phyloP scores from a whole-genome alignment of 148 eudicot genomes.

The Amaranthus cruentus region DNA sequence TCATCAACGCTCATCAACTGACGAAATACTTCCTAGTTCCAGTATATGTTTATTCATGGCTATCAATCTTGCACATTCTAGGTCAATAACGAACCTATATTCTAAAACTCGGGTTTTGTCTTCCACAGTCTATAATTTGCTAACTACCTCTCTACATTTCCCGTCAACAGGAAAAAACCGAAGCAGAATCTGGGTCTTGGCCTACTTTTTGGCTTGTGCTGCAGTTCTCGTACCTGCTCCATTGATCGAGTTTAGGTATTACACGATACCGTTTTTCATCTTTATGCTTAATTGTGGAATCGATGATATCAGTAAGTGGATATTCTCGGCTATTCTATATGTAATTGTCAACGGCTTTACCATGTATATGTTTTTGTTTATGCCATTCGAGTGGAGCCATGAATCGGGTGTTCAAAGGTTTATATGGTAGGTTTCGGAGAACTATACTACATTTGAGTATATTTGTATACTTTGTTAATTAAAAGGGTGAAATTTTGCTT shows the following conservation, averaged over 20 bases:
- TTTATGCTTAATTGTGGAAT: background rate
- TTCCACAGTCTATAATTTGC: background rate
- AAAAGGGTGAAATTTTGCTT: too few relatives aligned
- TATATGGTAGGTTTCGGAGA: conserved; percentile 45
- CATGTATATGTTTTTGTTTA: conserved; percentile 74
- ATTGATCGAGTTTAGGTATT: conserved; percentile 86
- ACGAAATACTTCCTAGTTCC: conserved; percentile 74
- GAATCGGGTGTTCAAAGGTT: conserved; percentile 70
- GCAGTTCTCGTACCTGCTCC: conserved; percentile 83
- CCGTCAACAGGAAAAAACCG: conserved; percentile 45
- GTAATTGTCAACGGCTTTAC: conserved; percentile 62
- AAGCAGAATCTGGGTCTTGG: conserved; percentile 70
- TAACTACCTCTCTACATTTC: background rate
- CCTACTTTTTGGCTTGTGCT: conserved; percentile 63
- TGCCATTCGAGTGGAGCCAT: conserved; percentile 68
- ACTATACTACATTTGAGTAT: background rate
- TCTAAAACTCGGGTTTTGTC: background rate
- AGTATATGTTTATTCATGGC: conserved; percentile 75
- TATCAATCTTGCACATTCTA: conserved; percentile 54
- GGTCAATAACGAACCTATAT: conserved; percentile 38
- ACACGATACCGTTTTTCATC: conserved; percentile 53
- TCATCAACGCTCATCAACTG: conserved; percentile 59
- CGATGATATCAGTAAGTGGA: conserved; percentile 42
- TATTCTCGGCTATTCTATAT: conserved; percentile 47
- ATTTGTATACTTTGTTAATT: background rate